These are phyloP conservation scores for Symbiodinium natans DNA, from an alignment of 73 alveolate genomes.

Conservation along the genomic window DNA sequence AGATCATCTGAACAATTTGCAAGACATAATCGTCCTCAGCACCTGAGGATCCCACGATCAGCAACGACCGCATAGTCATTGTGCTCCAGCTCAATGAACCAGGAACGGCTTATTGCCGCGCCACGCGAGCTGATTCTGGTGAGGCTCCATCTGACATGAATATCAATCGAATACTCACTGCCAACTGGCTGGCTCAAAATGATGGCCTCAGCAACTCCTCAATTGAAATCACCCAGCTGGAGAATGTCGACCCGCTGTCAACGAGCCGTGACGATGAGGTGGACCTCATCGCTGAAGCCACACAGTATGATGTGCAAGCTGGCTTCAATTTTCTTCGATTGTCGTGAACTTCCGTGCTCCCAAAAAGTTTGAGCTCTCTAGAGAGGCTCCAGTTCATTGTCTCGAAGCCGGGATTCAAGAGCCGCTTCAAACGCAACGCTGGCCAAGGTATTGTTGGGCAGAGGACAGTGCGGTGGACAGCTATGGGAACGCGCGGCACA, in stretches of 20 bases:
- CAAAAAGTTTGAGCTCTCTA: no score
- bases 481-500: slow-evolving; percentile 12
- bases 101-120: slow-evolving; percentile 56
- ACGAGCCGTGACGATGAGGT: slow-evolving; percentile 56
- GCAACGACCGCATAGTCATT: slow-evolving; percentile 22
- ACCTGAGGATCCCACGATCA: slow-evolving; percentile 14
- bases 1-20: no score
- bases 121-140: slow-evolving; percentile 35
- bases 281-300: slow-evolving; percentile 23
- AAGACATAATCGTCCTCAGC: neutral
- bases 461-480: slow-evolving; percentile 55
- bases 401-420: neutral
- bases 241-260: slow-evolving; percentile 31
- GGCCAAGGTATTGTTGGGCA: slow-evolving; percentile 65
- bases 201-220: slow-evolving; percentile 26
- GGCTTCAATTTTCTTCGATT: neutral
- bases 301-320: slow-evolving; percentile 31
- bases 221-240: slow-evolving; percentile 38
- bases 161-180: slow-evolving; percentile 47
- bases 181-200: slow-evolving; percentile 51
- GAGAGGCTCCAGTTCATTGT: no score
- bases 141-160: slow-evolving; percentile 25
- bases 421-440: neutral
- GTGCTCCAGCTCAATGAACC: slow-evolving; percentile 43
- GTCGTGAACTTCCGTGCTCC: no score